Evolutionary conservation across 805 yeast genomes (phyloP), one percentile per base, ranked within the genome.

Genomic region (Spathaspora gorwiae): DNA sequence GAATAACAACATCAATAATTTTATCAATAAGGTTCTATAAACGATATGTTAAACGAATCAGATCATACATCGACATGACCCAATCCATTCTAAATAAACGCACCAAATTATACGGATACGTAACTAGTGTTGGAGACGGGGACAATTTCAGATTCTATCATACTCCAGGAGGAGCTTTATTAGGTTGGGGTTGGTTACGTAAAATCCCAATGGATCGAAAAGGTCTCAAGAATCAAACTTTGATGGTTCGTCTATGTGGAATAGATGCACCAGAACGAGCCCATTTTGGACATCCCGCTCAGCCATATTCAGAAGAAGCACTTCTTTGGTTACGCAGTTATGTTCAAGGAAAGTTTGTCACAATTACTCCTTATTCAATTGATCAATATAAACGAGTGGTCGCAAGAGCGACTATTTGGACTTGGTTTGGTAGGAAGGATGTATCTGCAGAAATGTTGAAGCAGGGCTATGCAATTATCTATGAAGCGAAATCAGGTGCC

Each of bases 231-330:
- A 78, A 78, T 48, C 72, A 83, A 51, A 94, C 99, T 0, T 68
- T 94, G 33, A 83, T 84, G 62, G 79, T 94, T 5, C 73, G 99
- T 40, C 67, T 94, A 15, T 86, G 94, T 64, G 99, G 97, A 0
- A 84, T 92, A 12, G 99, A 94, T 72, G 99, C 99, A 0, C 99
- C 99, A 1, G 99, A 94, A 59, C 71, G 95, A 37, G 79, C 95
- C 1, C 97, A 94, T 68, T 94, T 88, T 64, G 99, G 99, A 1
- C 85, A 86, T 48, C 90, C 95, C 0, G 85, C 96, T 0, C 99
- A 94, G 60, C 92, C 94, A 0, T 86, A 65, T 59, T 80, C 94
- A 32, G 87, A 82, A 35, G 97, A 94, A 53, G 94, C 97, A 0
- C 63, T 90, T 45, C 57, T 56, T 5, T 94, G 97, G 97, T 68